These are phyloP conservation scores for Mycosphaerella sp. DNA, from an alignment of 2,329 filamentous ascomycete genomes.

Conservation along the genomic window DNA sequence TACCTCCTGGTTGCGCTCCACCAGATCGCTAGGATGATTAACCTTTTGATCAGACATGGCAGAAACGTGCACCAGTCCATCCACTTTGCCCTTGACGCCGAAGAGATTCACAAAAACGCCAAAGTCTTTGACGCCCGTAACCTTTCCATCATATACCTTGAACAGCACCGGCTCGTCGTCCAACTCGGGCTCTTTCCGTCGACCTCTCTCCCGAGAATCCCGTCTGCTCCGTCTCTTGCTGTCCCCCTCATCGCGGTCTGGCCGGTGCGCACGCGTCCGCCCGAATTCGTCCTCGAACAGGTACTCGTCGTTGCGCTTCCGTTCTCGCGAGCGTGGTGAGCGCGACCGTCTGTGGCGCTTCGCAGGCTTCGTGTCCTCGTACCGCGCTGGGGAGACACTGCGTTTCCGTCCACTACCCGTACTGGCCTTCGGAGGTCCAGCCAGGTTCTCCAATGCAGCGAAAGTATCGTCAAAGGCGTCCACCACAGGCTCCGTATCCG, in stretches of 20 bases:
- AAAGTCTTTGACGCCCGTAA: constrained; percentile 92
- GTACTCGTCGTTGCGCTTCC: constrained; percentile 42
- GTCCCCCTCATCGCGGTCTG: constrained; percentile 40
- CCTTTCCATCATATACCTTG: constrained; percentile 85
- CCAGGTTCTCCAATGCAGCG: constrained; percentile 80
- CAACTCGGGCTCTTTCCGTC: constrained; percentile 56
- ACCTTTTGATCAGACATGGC: constrained; percentile 80
- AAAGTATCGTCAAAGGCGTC: constrained; percentile 80
- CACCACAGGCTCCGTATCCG: constrained; percentile 57
- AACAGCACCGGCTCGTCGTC: constrained; percentile 75
- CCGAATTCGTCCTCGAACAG: constrained; percentile 57
- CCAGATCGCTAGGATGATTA: constrained; percentile 83
- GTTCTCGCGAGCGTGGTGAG: constrained; percentile 46
- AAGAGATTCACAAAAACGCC: constrained; percentile 91
- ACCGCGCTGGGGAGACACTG: constrained; percentile 52
- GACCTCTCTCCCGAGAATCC: constrained; percentile 59
- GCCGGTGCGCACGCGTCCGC: constrained; percentile 39
- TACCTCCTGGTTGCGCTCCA: constrained; percentile 72
- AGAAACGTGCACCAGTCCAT: constrained; percentile 90
- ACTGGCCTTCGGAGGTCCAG: constrained; percentile 53
- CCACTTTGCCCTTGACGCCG: constrained; percentile 79
- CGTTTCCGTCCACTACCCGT: constrained; percentile 49
- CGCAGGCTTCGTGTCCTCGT: constrained; percentile 37
- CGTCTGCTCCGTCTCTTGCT: constrained; percentile 41
- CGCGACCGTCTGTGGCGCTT: constrained; percentile 38